Evolutionary conservation across 352 stramenopile species (phyloP), one percentile per base, ranked within the genome.

Genomic region (Phytophthora megakarya): DNA sequence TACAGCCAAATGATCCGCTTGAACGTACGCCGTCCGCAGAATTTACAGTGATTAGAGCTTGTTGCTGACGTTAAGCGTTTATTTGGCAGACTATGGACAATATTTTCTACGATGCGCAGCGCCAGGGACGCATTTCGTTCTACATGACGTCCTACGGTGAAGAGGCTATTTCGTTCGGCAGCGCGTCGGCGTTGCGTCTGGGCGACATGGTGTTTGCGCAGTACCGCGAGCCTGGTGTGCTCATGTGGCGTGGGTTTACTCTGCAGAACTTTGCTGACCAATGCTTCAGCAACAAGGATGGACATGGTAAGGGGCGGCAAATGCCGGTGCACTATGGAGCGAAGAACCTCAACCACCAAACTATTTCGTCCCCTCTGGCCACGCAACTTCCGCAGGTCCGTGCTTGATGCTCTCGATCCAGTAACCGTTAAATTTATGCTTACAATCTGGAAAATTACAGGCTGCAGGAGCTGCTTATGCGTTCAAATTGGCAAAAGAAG

Each of bases 321-420:
- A 99, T 99, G 96, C 98, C 98, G 5, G 89, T 99, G 42, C 98
- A 99, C 81, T 99, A 99, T 69, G 97, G 97, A 25, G 98, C 87
- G 11, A 88, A 86, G 51, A 80, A 87, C 26, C 78, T 99, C 18
- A 98, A 99, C 72, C 98, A 98, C 62, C 97, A 99, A 37, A 99
- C 97, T 0, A 98, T 99, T 30, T 98, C 92, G 28, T 98, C 93
- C 39, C 96, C 97, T 2, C 80, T 99, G 11, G 97, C 95, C 3
- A 99, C 97, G 1, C 97, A 99, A 67, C 90, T 99, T 25, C 97
- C 97, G 19, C 97, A 96, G 35, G 86, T 90, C 8, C 48, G 13
- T 32, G 46, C 18, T n/a, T n/a, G n/a, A n/a, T n/a, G n/a, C n/a
- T n/a, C n/a, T n/a, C n/a, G n/a, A n/a, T n/a, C n/a, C n/a, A n/a